Conservation (phyloP, 2,329 filamentous ascomycete genomes). For the Plectosphaerella sp. region DNA sequence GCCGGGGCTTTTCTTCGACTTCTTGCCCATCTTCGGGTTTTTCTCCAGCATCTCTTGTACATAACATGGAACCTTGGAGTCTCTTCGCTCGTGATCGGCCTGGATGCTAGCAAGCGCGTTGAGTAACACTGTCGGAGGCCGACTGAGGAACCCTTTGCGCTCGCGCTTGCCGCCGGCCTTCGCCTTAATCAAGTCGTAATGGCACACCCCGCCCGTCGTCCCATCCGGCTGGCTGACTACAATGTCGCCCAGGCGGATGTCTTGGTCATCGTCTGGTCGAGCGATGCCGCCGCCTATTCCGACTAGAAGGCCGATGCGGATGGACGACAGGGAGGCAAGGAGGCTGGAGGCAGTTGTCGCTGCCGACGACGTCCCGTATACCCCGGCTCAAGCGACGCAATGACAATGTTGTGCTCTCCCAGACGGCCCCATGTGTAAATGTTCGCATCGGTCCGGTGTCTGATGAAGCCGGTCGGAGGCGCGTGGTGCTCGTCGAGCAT, state of each 20-base stretch:
- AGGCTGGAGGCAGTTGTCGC: slow-evolving; percentile 9
- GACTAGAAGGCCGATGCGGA: neutral
- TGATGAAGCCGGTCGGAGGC: slow-evolving; percentile 3
- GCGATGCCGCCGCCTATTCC: neutral
- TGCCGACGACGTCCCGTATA: slow-evolving; percentile 10
- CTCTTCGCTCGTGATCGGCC: slow-evolving; percentile 2
- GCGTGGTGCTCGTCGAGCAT: slow-evolving; percentile 18
- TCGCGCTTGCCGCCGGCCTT: neutral
- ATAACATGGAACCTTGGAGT: slow-evolving; percentile 6
- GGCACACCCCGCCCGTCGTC: slow-evolving; percentile 11
- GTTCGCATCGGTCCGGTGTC: slow-evolving; percentile 14
- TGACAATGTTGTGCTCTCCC: slow-evolving; percentile 19
- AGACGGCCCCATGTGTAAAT: slow-evolving; percentile 19
- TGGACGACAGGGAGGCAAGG: slow-evolving; percentile 3
- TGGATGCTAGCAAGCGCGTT: slow-evolving; percentile 2
- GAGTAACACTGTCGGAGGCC: slow-evolving; percentile 3
- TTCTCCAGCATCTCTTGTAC: slow-evolving; percentile 5
- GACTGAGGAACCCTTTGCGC: slow-evolving; percentile 1
- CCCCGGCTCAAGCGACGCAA: slow-evolving; percentile 15
- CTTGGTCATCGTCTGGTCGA: neutral
- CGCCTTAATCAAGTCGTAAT: slow-evolving; percentile 18
- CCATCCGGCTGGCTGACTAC: slow-evolving; percentile 18
- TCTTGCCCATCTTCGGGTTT: slow-evolving; percentile 5
- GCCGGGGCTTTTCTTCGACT: neutral
- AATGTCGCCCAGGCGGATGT: slow-evolving; percentile 21